phyloP scores from a whole-genome alignment of 2,329 filamentous ascomycete genomes.

The Microdochium bolleyi region DNA sequence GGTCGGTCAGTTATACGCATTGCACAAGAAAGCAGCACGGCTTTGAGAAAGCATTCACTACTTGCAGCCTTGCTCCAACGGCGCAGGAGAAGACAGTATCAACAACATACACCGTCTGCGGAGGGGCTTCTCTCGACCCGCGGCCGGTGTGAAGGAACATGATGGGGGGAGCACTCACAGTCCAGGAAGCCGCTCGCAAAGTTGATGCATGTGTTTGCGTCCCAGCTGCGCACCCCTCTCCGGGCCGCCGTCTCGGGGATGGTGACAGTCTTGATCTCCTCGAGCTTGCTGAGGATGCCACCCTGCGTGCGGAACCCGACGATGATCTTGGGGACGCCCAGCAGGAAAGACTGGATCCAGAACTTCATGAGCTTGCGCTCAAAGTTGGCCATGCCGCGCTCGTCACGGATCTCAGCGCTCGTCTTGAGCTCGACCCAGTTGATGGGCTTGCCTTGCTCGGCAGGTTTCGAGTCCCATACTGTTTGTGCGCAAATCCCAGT shows the following conservation, averaged over 20 bases:
- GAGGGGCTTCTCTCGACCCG: too few relatives aligned
- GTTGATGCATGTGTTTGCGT: conserved; percentile 90
- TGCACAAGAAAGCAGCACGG: too few relatives aligned
- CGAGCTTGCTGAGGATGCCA: conserved; percentile 63
- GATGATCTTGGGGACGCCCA: conserved; percentile 86
- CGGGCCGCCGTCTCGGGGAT: conserved; percentile 72
- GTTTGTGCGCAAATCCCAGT: background rate
- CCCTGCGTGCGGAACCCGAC: conserved; percentile 75
- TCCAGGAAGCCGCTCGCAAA: conserved; percentile 73
- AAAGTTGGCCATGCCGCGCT: conserved; percentile 65
- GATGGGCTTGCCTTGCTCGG: conserved; percentile 55
- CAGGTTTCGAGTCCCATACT: conserved; percentile 81
- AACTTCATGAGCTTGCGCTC: conserved; percentile 90
- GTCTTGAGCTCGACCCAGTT: conserved; percentile 97
- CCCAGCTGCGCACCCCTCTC: conserved; percentile 64
- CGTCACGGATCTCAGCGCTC: conserved; percentile 59
- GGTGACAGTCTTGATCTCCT: conserved; percentile 71
- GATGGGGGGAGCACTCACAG: conserved; percentile 43
- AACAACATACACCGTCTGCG: too few relatives aligned
- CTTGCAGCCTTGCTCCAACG: too few relatives aligned
- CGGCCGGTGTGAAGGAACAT: too few relatives aligned
- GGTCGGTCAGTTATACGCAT: too few relatives aligned
- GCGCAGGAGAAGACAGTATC: too few relatives aligned
- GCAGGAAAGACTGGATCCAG: conserved; percentile 93
- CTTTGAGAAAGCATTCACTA: too few relatives aligned